Evolutionary conservation across 2,329 filamentous ascomycete species (phyloP).

Genomic region (Mollisia scopiformis): DNA sequence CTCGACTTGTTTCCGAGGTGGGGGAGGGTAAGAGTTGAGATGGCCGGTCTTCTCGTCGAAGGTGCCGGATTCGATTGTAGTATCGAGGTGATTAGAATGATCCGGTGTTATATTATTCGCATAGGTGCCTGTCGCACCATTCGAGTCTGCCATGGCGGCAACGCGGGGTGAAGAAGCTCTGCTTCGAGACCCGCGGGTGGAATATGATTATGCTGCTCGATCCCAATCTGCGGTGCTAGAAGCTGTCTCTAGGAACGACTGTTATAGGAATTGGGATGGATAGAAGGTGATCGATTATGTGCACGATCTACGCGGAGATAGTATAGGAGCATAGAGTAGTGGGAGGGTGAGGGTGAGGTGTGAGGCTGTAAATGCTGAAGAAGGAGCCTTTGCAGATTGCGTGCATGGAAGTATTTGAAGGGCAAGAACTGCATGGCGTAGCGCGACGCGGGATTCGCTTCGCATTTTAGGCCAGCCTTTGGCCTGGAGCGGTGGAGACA

Average conservation of each 20-base stretch:
- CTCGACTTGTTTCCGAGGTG: slow-evolving; percentile 42
- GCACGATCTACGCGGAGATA: background rate
- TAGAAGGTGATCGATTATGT: background rate
- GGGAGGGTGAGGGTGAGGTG: background rate
- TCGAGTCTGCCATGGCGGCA: slow-evolving; percentile 27
- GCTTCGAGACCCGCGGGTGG: slow-evolving; percentile 11
- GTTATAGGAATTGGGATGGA: slow-evolving; percentile 2
- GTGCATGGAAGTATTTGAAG: background rate
- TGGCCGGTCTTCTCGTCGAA: slow-evolving; percentile 64
- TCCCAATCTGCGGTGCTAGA: background rate
- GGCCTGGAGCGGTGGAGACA: background rate
- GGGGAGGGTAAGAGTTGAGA: slow-evolving; percentile 38
- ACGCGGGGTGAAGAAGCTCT: slow-evolving; percentile 20
- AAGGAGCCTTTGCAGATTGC: background rate
- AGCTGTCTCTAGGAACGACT: slow-evolving; percentile 1
- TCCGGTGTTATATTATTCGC: slow-evolving; percentile 21
- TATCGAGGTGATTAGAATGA: slow-evolving; percentile 49
- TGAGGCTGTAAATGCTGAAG: background rate
- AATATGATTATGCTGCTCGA: slow-evolving; percentile 4
- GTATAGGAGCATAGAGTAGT: background rate
- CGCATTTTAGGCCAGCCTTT: background rate
- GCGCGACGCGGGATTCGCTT: background rate
- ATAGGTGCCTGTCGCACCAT: slow-evolving; percentile 23
- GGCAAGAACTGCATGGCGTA: background rate
- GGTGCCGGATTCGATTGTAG: slow-evolving; percentile 65